Base-by-base conservation (phyloP, 1,139 yeast species). In the Insectozyma bohioensis region DNA sequence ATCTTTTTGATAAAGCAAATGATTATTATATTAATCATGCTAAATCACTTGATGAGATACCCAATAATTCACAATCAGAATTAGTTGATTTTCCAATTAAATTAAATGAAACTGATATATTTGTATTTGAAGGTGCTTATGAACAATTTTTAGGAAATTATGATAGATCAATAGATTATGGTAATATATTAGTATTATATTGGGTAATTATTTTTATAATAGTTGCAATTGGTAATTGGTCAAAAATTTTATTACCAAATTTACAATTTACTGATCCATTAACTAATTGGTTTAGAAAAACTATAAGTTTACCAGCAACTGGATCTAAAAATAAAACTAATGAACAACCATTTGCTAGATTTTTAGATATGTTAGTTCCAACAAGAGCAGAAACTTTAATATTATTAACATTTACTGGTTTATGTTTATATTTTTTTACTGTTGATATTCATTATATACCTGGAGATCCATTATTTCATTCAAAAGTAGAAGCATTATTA, bases 321-420 rank as follows among this genome's bases (percentile, higher is more conserved):
- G 33, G 35, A 9, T 55, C 56, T 1, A 46, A 33, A 26, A 37
- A 43, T 4, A 61, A 59, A 34, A 57, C 68, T 14, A 41, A 43
- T 16, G 66, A 58, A 33, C 42, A 46, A 25, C 47, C 47, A 10
- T 42, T 56, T 13, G 48, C 59, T 19, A 51, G 57, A 5, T 38
- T 58, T 17, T 49, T 67, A 16, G 60, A 67, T 52, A 40, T 56
- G 61, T 26, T 71, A 24, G 53, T 80, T 9, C 95, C 95, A 0
- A 75, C 88, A 0, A 67, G 94, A 38, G 58, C 74, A 40, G 94
- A 83, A 54, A 51, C 79, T 0, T 40, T 76, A 6, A 58, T 76
- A 27, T 57, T 81, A 12, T 41, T 58, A 8, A 59, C 72, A 7
- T 80, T 77, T 53, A 46, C 73, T 9, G 49, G 67, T 2, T 53